These are phyloP conservation scores for Phytophthora brassicae DNA, from an alignment of 352 stramenopile species.

Conservation along the genomic window DNA sequence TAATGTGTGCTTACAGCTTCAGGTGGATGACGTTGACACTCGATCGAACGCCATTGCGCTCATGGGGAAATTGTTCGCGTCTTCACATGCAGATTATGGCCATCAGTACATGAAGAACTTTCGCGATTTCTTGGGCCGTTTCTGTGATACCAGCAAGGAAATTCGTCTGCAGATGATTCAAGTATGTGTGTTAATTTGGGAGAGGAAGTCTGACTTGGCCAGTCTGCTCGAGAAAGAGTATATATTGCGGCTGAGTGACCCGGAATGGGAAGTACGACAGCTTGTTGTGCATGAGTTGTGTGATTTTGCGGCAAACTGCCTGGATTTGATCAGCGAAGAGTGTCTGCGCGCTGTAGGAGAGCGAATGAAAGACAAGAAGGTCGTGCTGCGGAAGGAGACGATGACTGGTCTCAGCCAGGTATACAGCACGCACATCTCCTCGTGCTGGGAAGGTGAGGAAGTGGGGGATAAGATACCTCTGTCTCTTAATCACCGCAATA, in stretches of 20 bases:
- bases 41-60: slow-evolving; percentile 73
- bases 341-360: slow-evolving; percentile 77
- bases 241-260: slow-evolving; percentile 66
- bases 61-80: slow-evolving; percentile 82
- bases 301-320: slow-evolving; percentile 71
- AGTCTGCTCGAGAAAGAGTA: slow-evolving; percentile 74
- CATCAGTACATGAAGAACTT: slow-evolving; percentile 85
- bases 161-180: slow-evolving; percentile 86
- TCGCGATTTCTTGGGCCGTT: slow-evolving; percentile 83
- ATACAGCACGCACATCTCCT: slow-evolving; percentile 70
- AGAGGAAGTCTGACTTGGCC: slow-evolving; percentile 64
- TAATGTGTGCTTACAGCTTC: slow-evolving; percentile 85
- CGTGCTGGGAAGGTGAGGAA: slow-evolving; percentile 43
- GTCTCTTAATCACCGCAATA: slow-evolving; percentile 30
- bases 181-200: slow-evolving; percentile 69
- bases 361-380: slow-evolving; percentile 89
- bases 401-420: slow-evolving; percentile 89
- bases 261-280: slow-evolving; percentile 83
- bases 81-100: slow-evolving; percentile 67
- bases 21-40: slow-evolving; percentile 86
- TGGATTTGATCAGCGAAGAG: slow-evolving; percentile 67
- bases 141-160: slow-evolving; percentile 85
- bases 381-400: slow-evolving; percentile 77
- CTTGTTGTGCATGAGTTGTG: slow-evolving; percentile 80
- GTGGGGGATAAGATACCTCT: slow-evolving; percentile 19